A percentile compares a stretch with the other conserved stretches of the same genome.
phyloP scores from a whole-genome alignment of 2,329 filamentous ascomycete species.

The Apiospora arundinis region DNA sequence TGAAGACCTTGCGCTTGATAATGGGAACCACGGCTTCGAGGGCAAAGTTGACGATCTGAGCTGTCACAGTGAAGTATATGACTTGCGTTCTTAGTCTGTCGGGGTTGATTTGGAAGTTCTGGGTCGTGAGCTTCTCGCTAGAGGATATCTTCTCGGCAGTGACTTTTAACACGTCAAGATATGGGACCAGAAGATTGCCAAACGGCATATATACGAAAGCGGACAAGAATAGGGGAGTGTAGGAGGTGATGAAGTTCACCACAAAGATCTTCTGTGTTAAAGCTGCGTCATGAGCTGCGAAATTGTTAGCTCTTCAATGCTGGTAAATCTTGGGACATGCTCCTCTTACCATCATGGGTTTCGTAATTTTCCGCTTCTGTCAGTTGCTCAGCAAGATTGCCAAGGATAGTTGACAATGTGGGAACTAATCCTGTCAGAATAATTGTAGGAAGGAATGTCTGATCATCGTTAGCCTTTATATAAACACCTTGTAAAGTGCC shows the following conservation, averaged over 20 bases:
- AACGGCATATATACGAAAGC: constrained; percentile 96
- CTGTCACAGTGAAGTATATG: constrained; percentile 95
- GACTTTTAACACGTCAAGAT: constrained; percentile 81
- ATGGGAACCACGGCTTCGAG: constrained; percentile 88
- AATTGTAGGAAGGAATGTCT: constrained; percentile 88
- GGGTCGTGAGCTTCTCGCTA: constrained; percentile 71
- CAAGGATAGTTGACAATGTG: constrained; percentile 77
- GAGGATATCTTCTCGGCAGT: constrained; percentile 78
- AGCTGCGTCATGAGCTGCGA: constrained; percentile 75
- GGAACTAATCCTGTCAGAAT: constrained; percentile 85
- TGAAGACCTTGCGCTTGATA: constrained; percentile 77
- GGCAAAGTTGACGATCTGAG: constrained; percentile 85
- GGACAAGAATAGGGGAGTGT: constrained; percentile 88
- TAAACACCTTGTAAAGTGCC: not conserved
- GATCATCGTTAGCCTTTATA: constrained; percentile 26
- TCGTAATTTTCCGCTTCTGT: constrained; percentile 92
- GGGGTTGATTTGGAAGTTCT: constrained; percentile 81
- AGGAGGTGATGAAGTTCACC: constrained; percentile 95
- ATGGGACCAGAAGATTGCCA: constrained; percentile 80
- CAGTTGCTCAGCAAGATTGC: constrained; percentile 75
- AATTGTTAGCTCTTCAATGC: constrained; percentile 28
- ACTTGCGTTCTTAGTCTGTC: constrained; percentile 86
- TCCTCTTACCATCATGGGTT: constrained; percentile 68
- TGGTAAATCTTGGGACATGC: not conserved
- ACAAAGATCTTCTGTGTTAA: constrained; percentile 94